These are phyloP conservation scores for Fusarium falciforme DNA, from an alignment of 2,329 filamentous ascomycete genomes.

Conservation along the genomic window DNA sequence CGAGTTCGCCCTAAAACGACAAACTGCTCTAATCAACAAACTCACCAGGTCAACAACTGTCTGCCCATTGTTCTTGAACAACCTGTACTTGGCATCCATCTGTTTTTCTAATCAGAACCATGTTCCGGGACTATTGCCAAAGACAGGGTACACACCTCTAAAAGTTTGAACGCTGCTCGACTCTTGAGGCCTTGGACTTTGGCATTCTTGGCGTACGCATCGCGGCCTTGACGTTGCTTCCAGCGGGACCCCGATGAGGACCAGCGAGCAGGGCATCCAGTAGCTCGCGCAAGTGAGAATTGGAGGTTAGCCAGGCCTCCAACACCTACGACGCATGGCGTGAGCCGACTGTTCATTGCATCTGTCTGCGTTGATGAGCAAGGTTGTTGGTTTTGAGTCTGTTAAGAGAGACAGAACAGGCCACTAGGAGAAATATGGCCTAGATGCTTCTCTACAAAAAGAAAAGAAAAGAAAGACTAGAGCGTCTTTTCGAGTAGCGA, in stretches of 20 bases:
- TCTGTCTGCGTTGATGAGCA: background rate
- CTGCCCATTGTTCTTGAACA: slow-evolving; percentile 80
- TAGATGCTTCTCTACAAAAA: background rate
- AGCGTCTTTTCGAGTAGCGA: too few species aligned
- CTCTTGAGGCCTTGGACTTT: slow-evolving; percentile 86
- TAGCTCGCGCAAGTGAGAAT: background rate
- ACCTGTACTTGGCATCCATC: slow-evolving; percentile 83
- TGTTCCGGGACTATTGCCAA: too few species aligned
- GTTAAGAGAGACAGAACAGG: background rate
- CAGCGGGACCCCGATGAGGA: slow-evolving; percentile 78
- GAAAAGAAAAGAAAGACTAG: background rate
- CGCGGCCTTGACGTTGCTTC: slow-evolving; percentile 81
- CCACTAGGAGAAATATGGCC: too few species aligned
- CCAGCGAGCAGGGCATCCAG: slow-evolving; percentile 18
- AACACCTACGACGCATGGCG: background rate
- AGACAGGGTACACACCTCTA: slow-evolving; percentile 70
- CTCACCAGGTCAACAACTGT: slow-evolving; percentile 89
- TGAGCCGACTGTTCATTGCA: slow-evolving; percentile 13
- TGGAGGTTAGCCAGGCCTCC: background rate
- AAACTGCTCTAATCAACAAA: slow-evolving; percentile 4
- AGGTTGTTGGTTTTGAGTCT: background rate
- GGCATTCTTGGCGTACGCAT: slow-evolving; percentile 79
- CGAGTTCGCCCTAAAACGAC: background rate
- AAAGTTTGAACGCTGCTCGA: slow-evolving; percentile 90
- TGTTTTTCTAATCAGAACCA: slow-evolving; percentile 48